Evolutionary conservation across 2,329 filamentous ascomycete genomes (phyloP).

Genomic region (Fusarium fracticaudum): DNA sequence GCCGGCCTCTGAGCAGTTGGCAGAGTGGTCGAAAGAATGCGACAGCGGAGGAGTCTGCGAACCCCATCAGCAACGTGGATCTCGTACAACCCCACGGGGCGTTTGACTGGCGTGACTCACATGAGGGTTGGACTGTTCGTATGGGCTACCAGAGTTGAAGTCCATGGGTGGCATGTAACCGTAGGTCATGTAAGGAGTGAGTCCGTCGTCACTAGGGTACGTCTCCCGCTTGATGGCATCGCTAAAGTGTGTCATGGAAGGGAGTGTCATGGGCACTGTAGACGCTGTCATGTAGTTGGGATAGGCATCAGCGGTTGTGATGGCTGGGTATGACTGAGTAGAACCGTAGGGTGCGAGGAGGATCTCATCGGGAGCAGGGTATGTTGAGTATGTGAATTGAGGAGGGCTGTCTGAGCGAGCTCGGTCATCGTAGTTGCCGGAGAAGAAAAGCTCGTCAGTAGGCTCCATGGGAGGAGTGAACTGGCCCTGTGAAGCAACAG

Average conservation of each 20-base stretch:
- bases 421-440: conserved; percentile 67
- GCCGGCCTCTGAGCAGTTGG: conserved; percentile 68
- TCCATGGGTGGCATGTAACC: conserved; percentile 72
- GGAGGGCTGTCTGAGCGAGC: conserved; percentile 78
- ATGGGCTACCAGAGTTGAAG: conserved; percentile 67
- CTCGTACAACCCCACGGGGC: conserved; percentile 50
- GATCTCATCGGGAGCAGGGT: conserved; percentile 72
- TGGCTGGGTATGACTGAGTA: conserved; percentile 61
- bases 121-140: conserved; percentile 76
- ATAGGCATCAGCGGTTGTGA: conserved; percentile 63
- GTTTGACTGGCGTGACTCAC: conserved; percentile 68
- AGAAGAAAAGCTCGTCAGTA: conserved; percentile 74
- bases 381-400: conserved; percentile 73
- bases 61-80: conserved; percentile 60
- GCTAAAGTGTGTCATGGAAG: conserved; percentile 71
- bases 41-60: conserved; percentile 80
- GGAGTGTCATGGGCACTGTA: conserved; percentile 67
- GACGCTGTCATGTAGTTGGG: conserved; percentile 63
- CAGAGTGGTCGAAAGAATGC: conserved; percentile 76
- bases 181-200: conserved; percentile 75
- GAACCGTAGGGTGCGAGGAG: conserved; percentile 68
- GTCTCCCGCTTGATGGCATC: conserved; percentile 74
- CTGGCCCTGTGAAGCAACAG: conserved; percentile 59
- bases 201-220: conserved; percentile 65
- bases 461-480: conserved; percentile 69